phyloP scores from a whole-genome alignment of 108 stramenopile genomes.

The Bacterosira constricta region DNA sequence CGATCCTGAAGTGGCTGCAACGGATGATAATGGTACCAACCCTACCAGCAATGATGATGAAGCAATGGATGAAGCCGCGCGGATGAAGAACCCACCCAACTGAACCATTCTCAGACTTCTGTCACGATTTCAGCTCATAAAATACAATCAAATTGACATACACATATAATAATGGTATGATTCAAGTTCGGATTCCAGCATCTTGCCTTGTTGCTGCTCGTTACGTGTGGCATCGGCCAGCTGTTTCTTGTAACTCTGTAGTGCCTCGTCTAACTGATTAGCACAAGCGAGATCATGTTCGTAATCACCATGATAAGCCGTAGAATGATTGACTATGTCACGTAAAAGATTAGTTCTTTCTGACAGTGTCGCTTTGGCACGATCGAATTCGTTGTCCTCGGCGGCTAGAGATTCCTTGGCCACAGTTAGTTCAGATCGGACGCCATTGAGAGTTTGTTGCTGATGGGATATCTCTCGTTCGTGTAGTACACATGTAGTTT shows the following conservation, averaged over 20 bases:
- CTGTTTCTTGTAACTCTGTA: conserved; percentile 12
- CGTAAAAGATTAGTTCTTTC: conserved; percentile 34
- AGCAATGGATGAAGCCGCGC: no score
- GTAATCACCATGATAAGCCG: conserved; percentile 21
- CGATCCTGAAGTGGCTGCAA: no score
- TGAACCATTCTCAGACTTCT: no score
- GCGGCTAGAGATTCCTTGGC: conserved; percentile 16
- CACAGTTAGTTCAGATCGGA: conserved; percentile 10
- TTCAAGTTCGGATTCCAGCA: not conserved
- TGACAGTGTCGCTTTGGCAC: conserved; percentile 21
- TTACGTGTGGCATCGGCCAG: not conserved
- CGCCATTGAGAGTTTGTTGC: conserved; percentile 5
- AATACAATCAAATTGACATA: no score
- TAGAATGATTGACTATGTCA: conserved; percentile 35
- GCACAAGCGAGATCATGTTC: conserved; percentile 12
- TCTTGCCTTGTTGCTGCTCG: not conserved
- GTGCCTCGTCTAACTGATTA: conserved; percentile 12
- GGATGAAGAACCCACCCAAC: no score
- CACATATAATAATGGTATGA: no score
- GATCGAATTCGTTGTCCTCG: conserved; percentile 22
- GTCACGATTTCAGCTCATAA: no score
- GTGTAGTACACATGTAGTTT: not conserved
- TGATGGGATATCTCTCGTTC: conserved; percentile 13
- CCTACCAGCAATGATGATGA: no score
- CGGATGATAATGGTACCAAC: no score